Base-by-base conservation (phyloP, 306 rosid genomes). In the Cyamopsis tetragonoloba region DNA sequence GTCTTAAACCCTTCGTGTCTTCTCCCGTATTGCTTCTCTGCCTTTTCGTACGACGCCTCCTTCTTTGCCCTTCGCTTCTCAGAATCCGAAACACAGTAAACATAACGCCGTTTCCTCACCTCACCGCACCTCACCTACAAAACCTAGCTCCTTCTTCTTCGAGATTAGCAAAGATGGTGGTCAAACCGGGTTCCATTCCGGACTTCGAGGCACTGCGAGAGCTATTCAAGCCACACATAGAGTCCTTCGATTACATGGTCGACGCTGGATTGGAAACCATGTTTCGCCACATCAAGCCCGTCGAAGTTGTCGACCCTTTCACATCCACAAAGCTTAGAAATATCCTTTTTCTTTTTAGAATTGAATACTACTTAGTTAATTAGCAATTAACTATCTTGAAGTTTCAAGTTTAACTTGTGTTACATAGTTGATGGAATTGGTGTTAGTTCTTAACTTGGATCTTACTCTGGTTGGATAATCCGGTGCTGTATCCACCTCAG, bases 161-260 rank as follows among this genome's bases (percentile, higher is more conserved):
- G 49, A 19, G 6, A 20, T 0, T 5, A 1, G 18, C 67, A 32
- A 77, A 41, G 78, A 85, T 74, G 87, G 77, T 44, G 41, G 73
- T 6, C 3, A 81, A 49, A 43, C 72, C 66, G 1, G 68, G 42
- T 8, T 64, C 13, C 46, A n/a, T 15, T 28, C 79, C 30, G 55
- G 83, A 85, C 43, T 69, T 23, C 9, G 83, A 22, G 23, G 76
- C 82, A 4, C 65, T 93, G 37, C 82, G 77, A 11, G 90, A 84
- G 70, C 85, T 93, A 7, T 80, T 89, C 58, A 74, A 64, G 46
- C 98, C 86, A 56, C 97, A 88, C 64, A 84, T 93, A 19, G 95
- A 93, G 64, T 93, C 98, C 2, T 89, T 83, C 39, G 87, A 93
- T 55, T 50, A 93, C 71, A 71, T 93, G 80, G 51, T 66, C 2